Base-by-base conservation (phyloP, 805 yeast genomes). In the Yarrowia sp. region DNA sequence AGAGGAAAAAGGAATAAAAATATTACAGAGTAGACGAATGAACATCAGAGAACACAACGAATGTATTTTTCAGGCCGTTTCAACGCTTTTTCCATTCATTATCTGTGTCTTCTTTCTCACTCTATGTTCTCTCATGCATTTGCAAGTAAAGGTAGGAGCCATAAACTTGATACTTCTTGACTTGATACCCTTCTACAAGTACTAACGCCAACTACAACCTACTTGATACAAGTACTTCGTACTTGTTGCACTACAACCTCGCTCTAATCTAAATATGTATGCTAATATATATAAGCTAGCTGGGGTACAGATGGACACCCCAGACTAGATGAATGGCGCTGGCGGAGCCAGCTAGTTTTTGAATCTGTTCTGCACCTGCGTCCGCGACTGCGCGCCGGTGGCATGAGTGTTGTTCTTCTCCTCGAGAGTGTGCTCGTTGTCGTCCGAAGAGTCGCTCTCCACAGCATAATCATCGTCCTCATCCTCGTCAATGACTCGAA, bases 231-330 rank as follows among this genome's bases (percentile, higher is more conserved):
- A n/a, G n/a, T n/a, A n/a, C n/a, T n/a, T n/a, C n/a, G n/a, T n/a
- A n/a, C n/a, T n/a, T n/a, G n/a, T n/a, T n/a, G n/a, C n/a, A n/a
- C n/a, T n/a, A n/a, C n/a, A n/a, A n/a, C n/a, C 17, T 39, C 43
- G 2, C 2, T 6, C 15, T 40, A 42, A 30, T 55, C 47, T 40
- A 40, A 55, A 55, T 52, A 10, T 58, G 64, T 58, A 56, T 58
- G 64, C 64, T 39, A 58, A 58, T 55, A 58, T 58, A 58, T 58
- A 58, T 42, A 43, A 19, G 64, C 61, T 55, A 55, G 61, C 46
- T 39, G 61, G 46, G 20, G 30, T 24, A 40, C 33, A 47, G 30
- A 20, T 36, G 30, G 56, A 55, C 20, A 55, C 20, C 36, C 46
- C 61, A 39, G 14, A 40, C 61, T 55, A 55, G 61, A 55, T 55